Percentiles rank a stretch among this genome's conserved stretches.
Conservation (phyloP, 257 asterid species). For the Capsicum baccatum region DNA sequence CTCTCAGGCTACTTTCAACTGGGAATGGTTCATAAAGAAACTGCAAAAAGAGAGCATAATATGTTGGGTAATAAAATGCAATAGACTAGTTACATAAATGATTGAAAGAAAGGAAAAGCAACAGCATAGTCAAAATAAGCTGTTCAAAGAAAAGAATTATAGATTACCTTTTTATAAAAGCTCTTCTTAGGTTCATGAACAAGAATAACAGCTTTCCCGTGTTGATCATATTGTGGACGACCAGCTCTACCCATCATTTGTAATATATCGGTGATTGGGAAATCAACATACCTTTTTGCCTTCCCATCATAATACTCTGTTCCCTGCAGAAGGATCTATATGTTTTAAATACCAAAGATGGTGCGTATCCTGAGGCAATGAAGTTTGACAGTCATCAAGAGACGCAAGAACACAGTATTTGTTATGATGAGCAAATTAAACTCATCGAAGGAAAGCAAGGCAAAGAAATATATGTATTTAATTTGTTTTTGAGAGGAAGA, state of each 20-base stretch:
- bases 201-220: constrained; percentile 97
- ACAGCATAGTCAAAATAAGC: constrained; percentile 22
- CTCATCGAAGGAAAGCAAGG: constrained; percentile 5
- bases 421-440: constrained; percentile 21
- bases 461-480: constrained; percentile 17
- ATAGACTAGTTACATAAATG: constrained; percentile 11
- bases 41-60: constrained; percentile 50
- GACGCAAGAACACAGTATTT: neutral
- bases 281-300: constrained; percentile 91
- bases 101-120: constrained; percentile 5
- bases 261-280: constrained; percentile 93
- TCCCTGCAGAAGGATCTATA: constrained; percentile 60
- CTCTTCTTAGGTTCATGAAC: constrained; percentile 99
- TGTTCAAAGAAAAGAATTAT: constrained; percentile 17
- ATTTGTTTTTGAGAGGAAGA: neutral
- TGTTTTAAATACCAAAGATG: constrained; percentile 3
- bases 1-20: constrained; percentile 98
- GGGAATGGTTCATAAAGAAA: constrained; percentile 99
- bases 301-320: constrained; percentile 95
- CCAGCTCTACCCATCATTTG: constrained; percentile 99
- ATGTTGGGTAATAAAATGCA: constrained; percentile 18
- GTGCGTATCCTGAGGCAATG: constrained; percentile 4
- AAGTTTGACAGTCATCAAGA: constrained; percentile 17
- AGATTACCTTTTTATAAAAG: constrained; percentile 88
- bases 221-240: constrained; percentile 97